Conservation (phyloP, 495 filamentous ascomycete species). For the Penicillium roqueforti region DNA sequence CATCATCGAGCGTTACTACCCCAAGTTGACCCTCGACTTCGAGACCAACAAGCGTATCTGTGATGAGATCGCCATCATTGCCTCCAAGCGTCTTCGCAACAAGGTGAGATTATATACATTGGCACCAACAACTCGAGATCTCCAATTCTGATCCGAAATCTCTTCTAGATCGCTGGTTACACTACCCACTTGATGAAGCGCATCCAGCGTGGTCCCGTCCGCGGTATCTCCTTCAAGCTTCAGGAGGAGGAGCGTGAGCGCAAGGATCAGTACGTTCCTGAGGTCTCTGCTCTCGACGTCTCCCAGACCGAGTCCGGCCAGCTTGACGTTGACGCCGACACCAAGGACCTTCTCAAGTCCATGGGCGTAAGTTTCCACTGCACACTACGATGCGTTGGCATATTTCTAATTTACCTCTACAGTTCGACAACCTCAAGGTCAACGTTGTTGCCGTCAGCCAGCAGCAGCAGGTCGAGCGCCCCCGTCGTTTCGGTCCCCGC, state of each 20-base stretch:
- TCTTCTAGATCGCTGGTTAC: slow-evolving; percentile 86
- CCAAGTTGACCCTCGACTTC: slow-evolving; percentile 97
- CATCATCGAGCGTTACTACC: slow-evolving; percentile 99
- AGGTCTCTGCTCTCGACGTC: slow-evolving; percentile 97
- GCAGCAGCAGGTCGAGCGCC: slow-evolving; percentile 76
- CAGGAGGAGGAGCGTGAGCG: slow-evolving; percentile 99
- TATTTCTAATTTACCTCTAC: slow-evolving; percentile 15
- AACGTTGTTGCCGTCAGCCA: slow-evolving; percentile 86
- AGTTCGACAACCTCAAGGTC: slow-evolving; percentile 98
- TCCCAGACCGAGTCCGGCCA: slow-evolving; percentile 85
- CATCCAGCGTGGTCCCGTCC: slow-evolving; percentile 97
- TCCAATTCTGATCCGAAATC: slow-evolving; percentile 9
- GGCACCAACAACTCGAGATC: neutral
- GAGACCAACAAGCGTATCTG: slow-evolving; percentile 99
- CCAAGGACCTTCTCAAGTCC: slow-evolving; percentile 97
- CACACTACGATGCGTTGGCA: neutral
- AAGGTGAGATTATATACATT: slow-evolving; percentile 60
- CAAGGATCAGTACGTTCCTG: slow-evolving; percentile 99
- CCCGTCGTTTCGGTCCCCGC: slow-evolving; percentile 58
- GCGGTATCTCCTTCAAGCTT: slow-evolving; percentile 99
- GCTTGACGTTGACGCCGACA: slow-evolving; percentile 93
- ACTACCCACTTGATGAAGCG: slow-evolving; percentile 92
- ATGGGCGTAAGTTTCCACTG: slow-evolving; percentile 72
- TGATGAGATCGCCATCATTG: slow-evolving; percentile 99
- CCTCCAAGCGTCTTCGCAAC: slow-evolving; percentile 95